A percentile compares a stretch with the other conserved stretches of the same genome.
These are phyloP conservation scores for Eutrema yunnanense DNA, from an alignment of 345 rosid species.

Conservation along the genomic window DNA sequence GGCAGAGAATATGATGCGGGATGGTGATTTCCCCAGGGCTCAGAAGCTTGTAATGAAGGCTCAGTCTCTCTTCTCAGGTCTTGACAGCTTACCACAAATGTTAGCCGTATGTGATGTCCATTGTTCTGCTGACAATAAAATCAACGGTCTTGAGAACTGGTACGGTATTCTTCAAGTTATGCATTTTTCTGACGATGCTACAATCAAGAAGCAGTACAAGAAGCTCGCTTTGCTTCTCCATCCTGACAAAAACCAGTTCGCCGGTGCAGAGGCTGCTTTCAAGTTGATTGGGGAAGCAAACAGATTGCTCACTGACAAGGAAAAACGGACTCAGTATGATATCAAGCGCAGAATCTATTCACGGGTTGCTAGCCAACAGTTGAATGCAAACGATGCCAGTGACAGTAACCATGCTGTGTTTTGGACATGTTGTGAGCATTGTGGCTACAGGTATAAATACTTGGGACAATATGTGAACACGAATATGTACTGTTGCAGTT, in stretches of 20 bases:
- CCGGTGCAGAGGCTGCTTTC: slow-evolving; percentile 93
- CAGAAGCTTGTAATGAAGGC: slow-evolving; percentile 55
- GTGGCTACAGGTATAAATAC: slow-evolving; percentile 45
- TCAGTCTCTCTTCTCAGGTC: slow-evolving; percentile 51
- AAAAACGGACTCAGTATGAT: slow-evolving; percentile 49
- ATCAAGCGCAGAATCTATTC: slow-evolving; percentile 33
- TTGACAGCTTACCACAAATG: slow-evolving; percentile 61
- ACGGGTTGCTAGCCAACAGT: slow-evolving; percentile 26
- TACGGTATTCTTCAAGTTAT: slow-evolving; percentile 72
- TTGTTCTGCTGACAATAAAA: slow-evolving; percentile 45
- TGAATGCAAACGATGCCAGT: slow-evolving; percentile 15
- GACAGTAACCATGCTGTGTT: slow-evolving; percentile 28
- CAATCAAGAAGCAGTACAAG: slow-evolving; percentile 76
- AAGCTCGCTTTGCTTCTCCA: slow-evolving; percentile 80
- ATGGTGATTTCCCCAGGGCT: slow-evolving; percentile 56
- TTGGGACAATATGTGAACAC: slow-evolving; percentile 29
- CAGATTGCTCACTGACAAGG: slow-evolving; percentile 50
- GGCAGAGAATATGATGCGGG: slow-evolving; percentile 57
- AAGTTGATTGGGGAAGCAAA: slow-evolving; percentile 80
- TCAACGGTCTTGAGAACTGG: slow-evolving; percentile 71
- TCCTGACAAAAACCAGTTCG: slow-evolving; percentile 83
- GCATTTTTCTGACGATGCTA: slow-evolving; percentile 42
- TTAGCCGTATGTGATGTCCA: slow-evolving; percentile 76
- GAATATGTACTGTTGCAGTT: slow-evolving; percentile 47
- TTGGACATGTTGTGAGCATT: slow-evolving; percentile 61